Evolutionary conservation across 495 filamentous ascomycete species (phyloP).

Genomic region (Aspergillus steynii): DNA sequence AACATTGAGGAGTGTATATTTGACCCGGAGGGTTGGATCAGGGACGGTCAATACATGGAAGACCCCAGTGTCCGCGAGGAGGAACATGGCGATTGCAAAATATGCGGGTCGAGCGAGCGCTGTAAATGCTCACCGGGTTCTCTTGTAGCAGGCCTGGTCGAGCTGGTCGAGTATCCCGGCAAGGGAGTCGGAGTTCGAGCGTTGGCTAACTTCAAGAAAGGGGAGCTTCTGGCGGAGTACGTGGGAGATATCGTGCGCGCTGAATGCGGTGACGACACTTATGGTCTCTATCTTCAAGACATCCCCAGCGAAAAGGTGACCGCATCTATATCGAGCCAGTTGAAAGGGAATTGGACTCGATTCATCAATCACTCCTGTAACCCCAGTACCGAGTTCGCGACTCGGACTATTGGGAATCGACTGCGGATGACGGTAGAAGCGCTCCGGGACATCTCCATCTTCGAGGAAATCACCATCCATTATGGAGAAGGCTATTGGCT

Average conservation of each 20-base stretch:
- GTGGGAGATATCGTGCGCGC: conserved; percentile 28
- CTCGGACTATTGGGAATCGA: conserved; percentile 24
- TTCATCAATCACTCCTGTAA: conserved; percentile 77
- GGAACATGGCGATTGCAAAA: conserved; percentile 13
- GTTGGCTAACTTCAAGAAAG: conserved; percentile 26
- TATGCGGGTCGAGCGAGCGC: conserved; percentile 14
- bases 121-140: conserved; percentile 23
- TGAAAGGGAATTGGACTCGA: conserved; percentile 55
- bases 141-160: conserved; percentile 27
- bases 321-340: conserved; percentile 6
- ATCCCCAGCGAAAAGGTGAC: neutral
- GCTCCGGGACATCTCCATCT: conserved; percentile 27
- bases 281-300: neutral
- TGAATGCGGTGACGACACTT: neutral
- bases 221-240: conserved; percentile 33
- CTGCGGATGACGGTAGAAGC: conserved; percentile 24
- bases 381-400: conserved; percentile 37
- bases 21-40: conserved; percentile 11
- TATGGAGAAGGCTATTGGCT: conserved; percentile 36
- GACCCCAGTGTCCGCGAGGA: neutral
- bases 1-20: conserved; percentile 21
- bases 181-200: conserved; percentile 38
- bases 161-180: conserved; percentile 31
- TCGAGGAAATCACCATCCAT: conserved; percentile 35
- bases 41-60: neutral